Conservation (phyloP, 345 rosid genomes). For the Brassica rapa region DNA sequence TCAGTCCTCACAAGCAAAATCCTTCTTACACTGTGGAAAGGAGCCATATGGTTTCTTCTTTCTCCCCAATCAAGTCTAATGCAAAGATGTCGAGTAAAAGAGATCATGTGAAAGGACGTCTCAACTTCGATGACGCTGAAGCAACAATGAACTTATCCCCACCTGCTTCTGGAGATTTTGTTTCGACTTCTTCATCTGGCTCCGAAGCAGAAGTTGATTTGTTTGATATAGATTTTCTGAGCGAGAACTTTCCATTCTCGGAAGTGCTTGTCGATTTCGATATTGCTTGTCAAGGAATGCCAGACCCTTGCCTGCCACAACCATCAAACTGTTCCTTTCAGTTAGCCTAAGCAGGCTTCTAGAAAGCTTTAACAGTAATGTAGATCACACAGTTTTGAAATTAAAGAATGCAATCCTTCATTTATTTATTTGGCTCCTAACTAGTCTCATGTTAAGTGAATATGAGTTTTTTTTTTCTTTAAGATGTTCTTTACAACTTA, state of each 20-base stretch:
- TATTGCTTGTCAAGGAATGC: slow-evolving; percentile 52
- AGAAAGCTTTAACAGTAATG: neutral
- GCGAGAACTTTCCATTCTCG: slow-evolving; percentile 69
- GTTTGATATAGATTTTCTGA: slow-evolving; percentile 81
- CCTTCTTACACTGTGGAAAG: slow-evolving; percentile 67
- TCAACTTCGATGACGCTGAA: slow-evolving; percentile 78
- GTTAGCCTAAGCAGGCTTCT: slow-evolving; percentile 5
- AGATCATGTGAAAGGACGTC: slow-evolving; percentile 80
- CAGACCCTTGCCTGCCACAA: slow-evolving; percentile 46
- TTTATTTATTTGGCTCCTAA: neutral
- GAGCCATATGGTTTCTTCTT: slow-evolving; percentile 67
- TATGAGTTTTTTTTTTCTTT: neutral
- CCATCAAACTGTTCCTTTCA: slow-evolving; percentile 6
- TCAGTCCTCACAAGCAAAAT: slow-evolving; percentile 72
- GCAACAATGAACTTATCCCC: slow-evolving; percentile 41
- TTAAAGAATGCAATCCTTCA: slow-evolving; percentile 9
- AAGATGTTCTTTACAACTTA: neutral
- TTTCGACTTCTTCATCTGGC: slow-evolving; percentile 55
- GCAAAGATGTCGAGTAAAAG: slow-evolving; percentile 45
- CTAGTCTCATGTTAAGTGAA: neutral
- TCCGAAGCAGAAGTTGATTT: slow-evolving; percentile 64
- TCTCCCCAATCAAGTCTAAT: slow-evolving; percentile 65
- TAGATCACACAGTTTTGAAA: slow-evolving; percentile 1
- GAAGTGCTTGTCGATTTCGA: slow-evolving; percentile 73
- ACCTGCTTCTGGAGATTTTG: slow-evolving; percentile 29